Evolutionary conservation across 805 yeast species (phyloP), one percentile per base, ranked within the genome.

Genomic region (Metschnikowia kunwiensis): DNA sequence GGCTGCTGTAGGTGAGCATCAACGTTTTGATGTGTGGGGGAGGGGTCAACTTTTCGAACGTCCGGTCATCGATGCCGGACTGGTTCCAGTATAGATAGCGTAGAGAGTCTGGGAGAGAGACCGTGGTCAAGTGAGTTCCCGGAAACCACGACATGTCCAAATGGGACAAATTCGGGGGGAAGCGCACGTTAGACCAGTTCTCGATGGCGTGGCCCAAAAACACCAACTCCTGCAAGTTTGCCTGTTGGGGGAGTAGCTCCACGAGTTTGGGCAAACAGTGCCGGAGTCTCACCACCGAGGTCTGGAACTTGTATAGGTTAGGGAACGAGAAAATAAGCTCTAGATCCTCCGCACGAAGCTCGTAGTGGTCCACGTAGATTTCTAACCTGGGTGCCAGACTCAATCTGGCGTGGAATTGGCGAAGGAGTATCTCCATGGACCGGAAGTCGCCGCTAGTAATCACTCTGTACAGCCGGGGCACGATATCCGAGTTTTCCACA

Each of bases 71-170:
- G 9, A 62, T 37, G 2, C 57, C 58, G 5, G 60, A 52, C 37
- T 46, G 48, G 34, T 65, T 65, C 53, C 65, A 57, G 42, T 53
- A 65, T 8, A 65, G 34, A 12, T 63, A 57, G 4, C 37, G 35
- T 7, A 62, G 36, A 2, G 46, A 32, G 5, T 37, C 40, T 1
- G 65, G 65, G 1, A 58, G 33, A 0, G 31, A 19, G 12, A 65
- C 40, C 1, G 61, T 51, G 11, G 40, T 27, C n/a, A 60, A 44
- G 28, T 58, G 51, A 3, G 56, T 48, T 7, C 27, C 37, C 2
- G 50, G 43, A 19, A 50, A 50, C 72, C 72, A 65, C 8, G 70
- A 65, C n/a, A 57, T 32, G 37, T 65, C 70, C 24, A 65, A 40
- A 29, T 57, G 57, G 9, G 30, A 37, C 22, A 64, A 43, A 17